Conservation (phyloP, 1,284 basidiomycete species). For the Ganoderma multipileum region DNA sequence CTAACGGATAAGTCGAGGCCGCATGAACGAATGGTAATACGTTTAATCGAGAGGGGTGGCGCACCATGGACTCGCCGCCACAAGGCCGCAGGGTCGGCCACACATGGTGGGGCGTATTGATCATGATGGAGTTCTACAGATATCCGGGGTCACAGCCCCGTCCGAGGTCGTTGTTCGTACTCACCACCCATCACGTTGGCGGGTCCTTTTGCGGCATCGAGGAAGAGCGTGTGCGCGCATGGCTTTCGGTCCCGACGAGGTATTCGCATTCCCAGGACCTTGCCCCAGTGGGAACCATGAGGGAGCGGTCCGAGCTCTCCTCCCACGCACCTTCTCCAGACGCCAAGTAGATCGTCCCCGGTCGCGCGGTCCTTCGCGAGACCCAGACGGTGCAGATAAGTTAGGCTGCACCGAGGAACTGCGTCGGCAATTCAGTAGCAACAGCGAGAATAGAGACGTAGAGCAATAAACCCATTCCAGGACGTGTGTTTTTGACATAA, state of each 20-base stretch:
- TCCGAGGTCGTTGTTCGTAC: background rate
- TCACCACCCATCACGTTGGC: background rate
- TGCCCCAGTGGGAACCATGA: slow-evolving; percentile 21
- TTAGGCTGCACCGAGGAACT: slow-evolving; percentile 13
- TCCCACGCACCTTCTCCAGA: background rate
- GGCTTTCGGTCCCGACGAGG: slow-evolving; percentile 2
- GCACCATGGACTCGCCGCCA: background rate
- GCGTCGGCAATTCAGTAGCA: slow-evolving; percentile 20
- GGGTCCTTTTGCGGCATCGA: slow-evolving; percentile 7
- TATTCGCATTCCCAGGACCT: slow-evolving; percentile 16
- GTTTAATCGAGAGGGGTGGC: background rate
- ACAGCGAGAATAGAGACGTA: slow-evolving; percentile 7
- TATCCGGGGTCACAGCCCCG: background rate
- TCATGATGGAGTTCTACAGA: background rate
- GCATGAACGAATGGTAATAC: background rate
- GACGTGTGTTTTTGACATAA: slow-evolving; percentile 10
- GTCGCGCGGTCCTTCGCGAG: background rate
- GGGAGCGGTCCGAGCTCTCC: slow-evolving; percentile 13
- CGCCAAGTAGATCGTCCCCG: slow-evolving; percentile 1
- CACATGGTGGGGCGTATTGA: background rate
- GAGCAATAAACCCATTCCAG: slow-evolving; percentile 24
- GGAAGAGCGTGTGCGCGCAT: background rate
- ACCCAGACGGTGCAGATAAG: background rate
- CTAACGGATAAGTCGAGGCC: background rate
- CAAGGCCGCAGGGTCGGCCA: background rate